Conservation (phyloP, 148 eudicot species). For the Chenopodium suecicum region DNA sequence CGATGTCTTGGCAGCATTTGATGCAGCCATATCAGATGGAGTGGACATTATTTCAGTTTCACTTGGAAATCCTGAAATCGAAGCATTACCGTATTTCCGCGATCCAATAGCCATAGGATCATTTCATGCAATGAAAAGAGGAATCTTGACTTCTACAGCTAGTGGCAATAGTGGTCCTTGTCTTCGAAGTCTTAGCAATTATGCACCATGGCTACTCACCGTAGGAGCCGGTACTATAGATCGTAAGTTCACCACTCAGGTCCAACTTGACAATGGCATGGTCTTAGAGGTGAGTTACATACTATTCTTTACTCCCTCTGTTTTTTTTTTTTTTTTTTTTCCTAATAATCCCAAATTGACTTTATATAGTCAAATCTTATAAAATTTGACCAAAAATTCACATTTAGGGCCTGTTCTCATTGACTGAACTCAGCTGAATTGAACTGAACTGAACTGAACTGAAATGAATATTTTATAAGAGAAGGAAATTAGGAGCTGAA, state of each 20-base stretch:
- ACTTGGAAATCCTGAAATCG: slow-evolving; percentile 16
- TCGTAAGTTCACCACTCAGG: slow-evolving; percentile 35
- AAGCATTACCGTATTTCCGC: slow-evolving; percentile 19
- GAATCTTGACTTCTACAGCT: slow-evolving; percentile 46
- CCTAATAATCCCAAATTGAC: no score
- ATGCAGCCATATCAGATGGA: slow-evolving; percentile 61
- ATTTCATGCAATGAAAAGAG: slow-evolving; percentile 47
- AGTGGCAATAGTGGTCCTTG: slow-evolving; percentile 55
- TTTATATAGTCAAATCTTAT: no score
- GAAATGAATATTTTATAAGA: no score
- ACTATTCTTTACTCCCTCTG: no score
- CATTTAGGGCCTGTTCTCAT: no score
- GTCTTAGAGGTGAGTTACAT: slow-evolving; percentile 31
- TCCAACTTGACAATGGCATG: slow-evolving; percentile 35
- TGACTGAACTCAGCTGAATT: no score
- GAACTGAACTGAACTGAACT: no score
- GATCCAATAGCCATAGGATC: slow-evolving; percentile 55
- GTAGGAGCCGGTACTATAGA: slow-evolving; percentile 52
- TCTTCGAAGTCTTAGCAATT: slow-evolving; percentile 12
- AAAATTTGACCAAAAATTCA: no score
- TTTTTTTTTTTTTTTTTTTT: no score
- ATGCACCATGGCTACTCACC: slow-evolving; percentile 48
- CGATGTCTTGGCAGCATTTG: slow-evolving; percentile 54
- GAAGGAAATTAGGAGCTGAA: no score
- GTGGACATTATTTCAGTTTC: slow-evolving; percentile 54